Base-by-base conservation (phyloP, 208 protist genomes). In the Acanthamoeba triangularis region DNA sequence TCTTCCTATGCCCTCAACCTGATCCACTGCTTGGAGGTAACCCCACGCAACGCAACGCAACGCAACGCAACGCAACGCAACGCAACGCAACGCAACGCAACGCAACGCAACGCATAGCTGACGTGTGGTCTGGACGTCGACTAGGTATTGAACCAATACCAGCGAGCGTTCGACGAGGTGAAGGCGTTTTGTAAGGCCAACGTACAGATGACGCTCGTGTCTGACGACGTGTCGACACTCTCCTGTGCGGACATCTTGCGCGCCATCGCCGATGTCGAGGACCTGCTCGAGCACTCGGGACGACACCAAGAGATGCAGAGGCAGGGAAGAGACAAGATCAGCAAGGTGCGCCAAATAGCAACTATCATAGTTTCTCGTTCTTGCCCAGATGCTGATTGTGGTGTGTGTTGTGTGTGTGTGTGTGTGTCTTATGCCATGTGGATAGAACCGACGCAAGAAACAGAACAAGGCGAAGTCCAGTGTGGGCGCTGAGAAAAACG, bases 1-100 rank as follows among this genome's bases (percentile, higher is more conserved):
- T 56, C 96, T 1, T 74, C 93, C 10, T 97, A 97, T 92, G 52
- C 63, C 16, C 91, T 97, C 49, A 96, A 96, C 49, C 44, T 95
- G 0, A 56, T 95, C 41, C 97, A 97, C 54, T n/a, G 47, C 1
- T 74, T 97, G n/a, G 97, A 97, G 47, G 74, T 97, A 0, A 0
- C 54, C 16, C 54, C 3, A 59, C 14, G 44, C 44, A 47, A 47
- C 44, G 44, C 44, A 47, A 47, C 5, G 44, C 44, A 11, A 44
- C 7, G 44, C 44, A 47, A 47, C 44, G 44, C 44, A 47, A 11
- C 5, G 7, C 44, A 11, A 44, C 7, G 44, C 44, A 47, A 47
- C 44, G 44, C 44, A 47, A 59, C 14, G 44, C 44, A 47, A 47
- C 44, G 44, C 44, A 47, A 47, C 5, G 44, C 44, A 11, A 44